phyloP scores from a whole-genome alignment of 2,329 filamentous ascomycete species.

The Aureobasidium sp. region DNA sequence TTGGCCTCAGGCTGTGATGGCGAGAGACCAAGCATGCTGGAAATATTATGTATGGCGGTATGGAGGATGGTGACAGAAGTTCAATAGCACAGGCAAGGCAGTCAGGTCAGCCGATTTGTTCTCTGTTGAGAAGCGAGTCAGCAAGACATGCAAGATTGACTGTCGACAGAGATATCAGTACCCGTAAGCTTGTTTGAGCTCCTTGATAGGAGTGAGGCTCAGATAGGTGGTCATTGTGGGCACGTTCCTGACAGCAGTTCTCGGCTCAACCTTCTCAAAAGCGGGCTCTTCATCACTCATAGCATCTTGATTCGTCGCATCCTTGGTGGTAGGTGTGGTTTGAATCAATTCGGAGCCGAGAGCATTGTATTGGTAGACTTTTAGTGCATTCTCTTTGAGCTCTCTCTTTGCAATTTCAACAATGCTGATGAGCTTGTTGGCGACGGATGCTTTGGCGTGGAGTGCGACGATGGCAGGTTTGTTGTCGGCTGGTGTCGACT shows the following conservation, averaged over 20 bases:
- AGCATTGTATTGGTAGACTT: slow-evolving; percentile 35
- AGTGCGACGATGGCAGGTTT: slow-evolving; percentile 36
- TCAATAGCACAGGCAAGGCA: not conserved
- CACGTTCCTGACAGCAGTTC: slow-evolving; percentile 39
- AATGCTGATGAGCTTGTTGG: slow-evolving; percentile 61
- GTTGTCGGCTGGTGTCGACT: not conserved
- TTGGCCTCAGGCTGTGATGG: not conserved
- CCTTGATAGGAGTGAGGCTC: slow-evolving; percentile 47
- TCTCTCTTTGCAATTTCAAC: slow-evolving; percentile 51
- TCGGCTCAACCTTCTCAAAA: slow-evolving; percentile 53
- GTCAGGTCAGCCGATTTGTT: not conserved
- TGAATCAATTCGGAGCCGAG: slow-evolving; percentile 22
- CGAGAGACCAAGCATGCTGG: not conserved
- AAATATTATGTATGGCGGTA: not conserved
- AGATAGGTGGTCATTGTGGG: slow-evolving; percentile 57
- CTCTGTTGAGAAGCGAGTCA: not conserved
- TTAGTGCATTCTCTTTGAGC: slow-evolving; percentile 36
- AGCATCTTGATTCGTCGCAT: slow-evolving; percentile 19
- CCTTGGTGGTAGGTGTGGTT: slow-evolving; percentile 14
- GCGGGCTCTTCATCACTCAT: slow-evolving; percentile 29
- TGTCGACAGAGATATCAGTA: slow-evolving; percentile 10
- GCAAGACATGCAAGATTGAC: not conserved
- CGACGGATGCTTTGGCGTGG: slow-evolving; percentile 33
- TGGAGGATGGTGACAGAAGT: not conserved
- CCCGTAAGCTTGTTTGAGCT: slow-evolving; percentile 46